phyloP scores from a whole-genome alignment of 192 early-diverging fungal genomes.

The Kappamyces sp. region DNA sequence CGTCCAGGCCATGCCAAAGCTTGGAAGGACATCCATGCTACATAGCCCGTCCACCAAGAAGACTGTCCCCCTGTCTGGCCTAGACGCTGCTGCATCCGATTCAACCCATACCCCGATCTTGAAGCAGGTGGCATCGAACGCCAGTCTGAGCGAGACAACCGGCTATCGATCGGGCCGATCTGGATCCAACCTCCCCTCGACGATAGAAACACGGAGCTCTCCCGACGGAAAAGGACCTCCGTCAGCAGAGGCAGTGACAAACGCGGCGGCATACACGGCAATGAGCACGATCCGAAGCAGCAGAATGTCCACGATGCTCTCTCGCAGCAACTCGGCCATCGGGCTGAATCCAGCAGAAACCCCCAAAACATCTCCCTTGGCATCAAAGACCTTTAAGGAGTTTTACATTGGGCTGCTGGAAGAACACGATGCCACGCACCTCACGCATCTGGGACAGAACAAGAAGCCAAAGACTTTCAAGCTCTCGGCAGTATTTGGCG shows the following conservation, averaged over 20 bases:
- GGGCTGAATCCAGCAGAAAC: background rate
- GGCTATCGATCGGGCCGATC: too few species aligned
- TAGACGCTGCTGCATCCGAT: too few species aligned
- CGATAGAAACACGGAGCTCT: too few species aligned
- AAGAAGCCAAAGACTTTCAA: background rate
- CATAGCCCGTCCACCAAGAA: too few species aligned
- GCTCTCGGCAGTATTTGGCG: constrained; percentile 21
- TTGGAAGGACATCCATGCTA: too few species aligned
- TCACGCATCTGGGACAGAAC: background rate
- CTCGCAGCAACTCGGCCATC: background rate
- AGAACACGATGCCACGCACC: constrained; percentile 4
- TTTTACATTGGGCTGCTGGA: constrained; percentile 9
- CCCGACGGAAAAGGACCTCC: too few species aligned
- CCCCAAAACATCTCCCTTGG: background rate
- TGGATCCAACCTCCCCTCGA: too few species aligned
- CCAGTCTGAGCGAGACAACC: too few species aligned
- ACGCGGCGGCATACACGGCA: constrained; percentile 7
- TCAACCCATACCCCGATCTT: too few species aligned
- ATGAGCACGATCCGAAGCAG: constrained; percentile 1
- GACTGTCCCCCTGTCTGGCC: too few species aligned
- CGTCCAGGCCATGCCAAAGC: too few species aligned
- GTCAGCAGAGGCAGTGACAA: background rate
- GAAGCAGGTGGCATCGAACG: too few species aligned
- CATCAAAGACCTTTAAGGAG: constrained; percentile 16
- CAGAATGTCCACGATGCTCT: constrained; percentile 11